These are phyloP conservation scores for Solanum raphanifolium DNA, from an alignment of 257 asterid species.

Conservation along the genomic window DNA sequence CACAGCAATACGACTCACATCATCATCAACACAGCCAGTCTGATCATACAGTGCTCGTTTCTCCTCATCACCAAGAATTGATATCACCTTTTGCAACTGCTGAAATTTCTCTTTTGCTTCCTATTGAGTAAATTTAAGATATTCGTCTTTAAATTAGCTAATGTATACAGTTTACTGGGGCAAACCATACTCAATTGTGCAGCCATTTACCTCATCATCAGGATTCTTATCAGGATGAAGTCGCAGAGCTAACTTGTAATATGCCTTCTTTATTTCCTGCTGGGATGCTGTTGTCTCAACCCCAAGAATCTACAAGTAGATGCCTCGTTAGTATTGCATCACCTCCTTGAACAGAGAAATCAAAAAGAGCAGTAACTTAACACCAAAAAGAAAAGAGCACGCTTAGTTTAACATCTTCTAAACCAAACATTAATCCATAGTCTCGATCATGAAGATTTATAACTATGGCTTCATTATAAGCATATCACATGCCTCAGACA, in stretches of 20 bases:
- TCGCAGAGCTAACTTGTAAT: slow-evolving; percentile 75
- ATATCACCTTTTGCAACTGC: slow-evolving; percentile 86
- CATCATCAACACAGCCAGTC: slow-evolving; percentile 95
- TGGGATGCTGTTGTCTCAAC: slow-evolving; percentile 71
- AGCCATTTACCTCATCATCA: slow-evolving; percentile 52
- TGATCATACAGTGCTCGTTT: slow-evolving; percentile 91
- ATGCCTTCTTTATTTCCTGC: slow-evolving; percentile 76
- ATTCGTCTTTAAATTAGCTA: not conserved
- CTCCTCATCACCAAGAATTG: slow-evolving; percentile 86
- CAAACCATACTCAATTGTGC: not conserved
- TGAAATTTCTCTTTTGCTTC: slow-evolving; percentile 96
- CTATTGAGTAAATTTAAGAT: slow-evolving; percentile 19
- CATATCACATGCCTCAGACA: not conserved
- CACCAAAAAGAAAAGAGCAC: not conserved
- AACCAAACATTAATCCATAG: not conserved
- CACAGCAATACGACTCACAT: slow-evolving; percentile 39
- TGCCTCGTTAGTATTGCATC: not conserved
- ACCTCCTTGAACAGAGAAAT: not conserved
- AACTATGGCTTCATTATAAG: not conserved
- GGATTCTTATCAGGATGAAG: slow-evolving; percentile 94
- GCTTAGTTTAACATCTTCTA: not conserved
- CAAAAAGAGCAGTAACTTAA: not conserved
- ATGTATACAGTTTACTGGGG: not conserved
- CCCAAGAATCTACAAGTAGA: slow-evolving; percentile 51
- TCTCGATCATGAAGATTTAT: not conserved